Base-by-base conservation (phyloP, 495 filamentous ascomycete genomes). In the Annulohypoxylon maeteangense region DNA sequence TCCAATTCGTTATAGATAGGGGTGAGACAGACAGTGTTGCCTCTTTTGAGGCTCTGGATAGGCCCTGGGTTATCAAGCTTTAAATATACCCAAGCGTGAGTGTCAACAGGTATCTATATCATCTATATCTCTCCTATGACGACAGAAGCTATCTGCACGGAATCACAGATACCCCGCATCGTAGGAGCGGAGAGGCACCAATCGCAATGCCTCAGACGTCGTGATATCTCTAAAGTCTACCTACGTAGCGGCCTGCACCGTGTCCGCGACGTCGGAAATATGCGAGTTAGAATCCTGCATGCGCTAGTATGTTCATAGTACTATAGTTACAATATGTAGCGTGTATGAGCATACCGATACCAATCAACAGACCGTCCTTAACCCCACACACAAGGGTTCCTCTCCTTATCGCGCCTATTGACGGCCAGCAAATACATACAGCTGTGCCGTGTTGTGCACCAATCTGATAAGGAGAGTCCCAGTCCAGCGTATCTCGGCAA, bases 331-430 rank as follows among this genome's bases (percentile, higher is more conserved):
- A 32, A 3, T 36, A 27, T 44, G 27, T 71, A 67, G 62, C 44
- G 57, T 61, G 50, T 25, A 0, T 42, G 8, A n/a, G 25, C 62
- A 44, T 44, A 53, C 50, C 50, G 53, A 44, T 44, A 53, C 50
- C 50, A 58, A 58, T 51, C 47, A 25, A 18, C n/a, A n/a, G n/a
- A n/a, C 34, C 42, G 32, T 53, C 32, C 44, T n/a, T 20, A 6
- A 53, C 69, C 69, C 69, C 63, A 64, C 69, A 64, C 69, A 47
- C 40, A 38, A 23, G 36, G 47, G 38, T 10, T 45, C n/a, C 50
- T 32, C 51, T 58, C 29, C 69, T 72, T 72, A 72, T 72, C 69
- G 25, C 58, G 36, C 25, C 36, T 55, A 63, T 50, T 50, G 27
- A 63, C 10, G 20, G 38, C 16, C 10, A 48, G n/a, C 23, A 27